Conservation (phyloP, 192 early-diverging fungal genomes). For the Linderina pennispora region DNA sequence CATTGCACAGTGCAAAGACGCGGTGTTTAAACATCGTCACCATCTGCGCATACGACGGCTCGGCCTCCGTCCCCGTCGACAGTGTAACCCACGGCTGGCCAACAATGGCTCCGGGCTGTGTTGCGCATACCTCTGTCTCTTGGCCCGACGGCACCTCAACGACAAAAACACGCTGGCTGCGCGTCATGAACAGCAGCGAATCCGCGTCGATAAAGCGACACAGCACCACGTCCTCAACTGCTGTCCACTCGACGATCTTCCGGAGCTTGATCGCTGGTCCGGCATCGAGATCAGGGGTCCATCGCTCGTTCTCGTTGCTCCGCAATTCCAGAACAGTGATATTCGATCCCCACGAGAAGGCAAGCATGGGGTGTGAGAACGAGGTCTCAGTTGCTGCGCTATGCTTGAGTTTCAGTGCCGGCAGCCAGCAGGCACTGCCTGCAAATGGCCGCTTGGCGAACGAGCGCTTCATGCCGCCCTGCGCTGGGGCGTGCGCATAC, state of each 20-base stretch:
- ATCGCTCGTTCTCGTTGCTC: too few species aligned
- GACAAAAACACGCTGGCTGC: slow-evolving; percentile 42
- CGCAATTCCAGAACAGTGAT: slow-evolving; percentile 14
- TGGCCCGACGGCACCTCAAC: slow-evolving; percentile 9
- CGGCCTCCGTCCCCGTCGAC: slow-evolving; percentile 40
- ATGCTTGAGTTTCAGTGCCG: slow-evolving; percentile 17
- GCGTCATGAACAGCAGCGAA: slow-evolving; percentile 33
- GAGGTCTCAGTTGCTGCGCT: slow-evolving; percentile 26
- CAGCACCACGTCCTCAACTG: slow-evolving; percentile 34
- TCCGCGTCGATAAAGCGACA: slow-evolving; percentile 42
- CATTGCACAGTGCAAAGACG: slow-evolving; percentile 29
- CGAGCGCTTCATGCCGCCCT: background rate
- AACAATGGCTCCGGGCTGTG: slow-evolving; percentile 27
- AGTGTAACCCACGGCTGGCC: slow-evolving; percentile 41
- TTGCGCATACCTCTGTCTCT: background rate
- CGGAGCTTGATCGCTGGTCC: slow-evolving; percentile 18
- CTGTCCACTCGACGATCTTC: slow-evolving; percentile 18
- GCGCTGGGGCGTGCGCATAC: slow-evolving; percentile 4
- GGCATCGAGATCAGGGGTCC: too few species aligned
- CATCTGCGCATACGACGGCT: slow-evolving; percentile 35
- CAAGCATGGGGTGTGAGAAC: slow-evolving; percentile 19
- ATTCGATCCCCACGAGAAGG: slow-evolving; percentile 28
- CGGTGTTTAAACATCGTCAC: slow-evolving; percentile 29
- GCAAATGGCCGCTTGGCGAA: slow-evolving; percentile 32
- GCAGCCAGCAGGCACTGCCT: slow-evolving; percentile 38